Conservation (phyloP, 2,329 filamentous ascomycete genomes). For the Colletotrichum somersetense region DNA sequence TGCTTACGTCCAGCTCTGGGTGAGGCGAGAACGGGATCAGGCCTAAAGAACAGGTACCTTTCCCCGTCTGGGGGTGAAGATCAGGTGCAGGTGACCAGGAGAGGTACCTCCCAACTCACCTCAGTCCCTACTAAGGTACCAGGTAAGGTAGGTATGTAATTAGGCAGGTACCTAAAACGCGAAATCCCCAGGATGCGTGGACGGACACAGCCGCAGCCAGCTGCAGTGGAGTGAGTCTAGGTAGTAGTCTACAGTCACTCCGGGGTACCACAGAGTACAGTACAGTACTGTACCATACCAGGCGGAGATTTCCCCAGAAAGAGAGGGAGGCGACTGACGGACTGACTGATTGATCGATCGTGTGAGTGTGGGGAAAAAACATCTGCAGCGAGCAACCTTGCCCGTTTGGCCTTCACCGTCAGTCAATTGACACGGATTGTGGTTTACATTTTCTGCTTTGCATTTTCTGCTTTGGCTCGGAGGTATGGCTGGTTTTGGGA, state of each 20-base stretch:
- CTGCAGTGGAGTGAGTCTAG: background rate
- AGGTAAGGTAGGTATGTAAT: too few species aligned
- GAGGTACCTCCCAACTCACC: background rate
- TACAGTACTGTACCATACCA: too few species aligned
- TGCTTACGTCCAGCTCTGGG: constrained; percentile 21
- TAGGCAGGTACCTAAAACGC: background rate
- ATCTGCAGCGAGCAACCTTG: constrained; percentile 11
- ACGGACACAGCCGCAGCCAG: constrained; percentile 18
- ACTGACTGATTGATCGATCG: too few species aligned
- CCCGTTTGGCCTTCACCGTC: background rate
- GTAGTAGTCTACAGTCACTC: too few species aligned
- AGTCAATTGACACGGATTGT: background rate
- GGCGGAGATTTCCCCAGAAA: background rate
- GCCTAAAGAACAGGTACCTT: constrained; percentile 1
- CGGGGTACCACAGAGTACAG: background rate
- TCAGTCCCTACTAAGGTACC: background rate
- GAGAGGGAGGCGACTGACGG: background rate
- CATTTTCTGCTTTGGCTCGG: too few species aligned
- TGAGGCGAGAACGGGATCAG: background rate
- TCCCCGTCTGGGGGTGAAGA: constrained; percentile 5
- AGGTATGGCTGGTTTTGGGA: background rate
- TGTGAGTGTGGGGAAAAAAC: background rate
- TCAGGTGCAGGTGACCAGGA: constrained; percentile 11
- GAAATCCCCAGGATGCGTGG: background rate
- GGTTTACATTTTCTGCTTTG: too few species aligned